A percentile compares a stretch with the other conserved stretches of the same genome.
These are phyloP conservation scores for Leccinum olivaceopallidum DNA, from an alignment of 768 basidiomycete species.

Conservation along the genomic window DNA sequence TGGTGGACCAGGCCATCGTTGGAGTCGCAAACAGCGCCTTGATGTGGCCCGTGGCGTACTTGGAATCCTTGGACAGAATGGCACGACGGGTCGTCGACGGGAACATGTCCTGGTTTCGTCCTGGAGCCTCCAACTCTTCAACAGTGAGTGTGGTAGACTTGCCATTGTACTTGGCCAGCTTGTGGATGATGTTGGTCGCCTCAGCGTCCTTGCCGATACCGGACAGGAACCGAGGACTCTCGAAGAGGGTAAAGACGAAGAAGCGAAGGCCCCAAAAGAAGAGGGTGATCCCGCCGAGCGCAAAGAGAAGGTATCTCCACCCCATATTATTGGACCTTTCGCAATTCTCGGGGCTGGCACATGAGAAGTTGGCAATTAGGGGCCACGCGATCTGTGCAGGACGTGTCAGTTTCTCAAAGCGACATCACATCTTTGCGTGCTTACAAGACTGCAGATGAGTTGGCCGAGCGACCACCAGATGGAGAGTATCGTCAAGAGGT, in stretches of 20 bases:
- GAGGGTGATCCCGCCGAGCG: constrained; percentile 52
- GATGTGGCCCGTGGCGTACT: constrained; percentile 45
- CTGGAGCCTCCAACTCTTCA: constrained; percentile 43
- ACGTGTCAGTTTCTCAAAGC: neutral
- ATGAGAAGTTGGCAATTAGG: constrained; percentile 55
- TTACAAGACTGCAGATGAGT: constrained; percentile 47
- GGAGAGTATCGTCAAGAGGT: constrained; percentile 55
- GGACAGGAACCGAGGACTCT: constrained; percentile 59
- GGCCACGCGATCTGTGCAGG: constrained; percentile 56
- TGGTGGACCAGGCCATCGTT: constrained; percentile 67
- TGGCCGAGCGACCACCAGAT: constrained; percentile 64
- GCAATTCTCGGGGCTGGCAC: constrained; percentile 37
- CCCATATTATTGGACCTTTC: constrained; percentile 55
- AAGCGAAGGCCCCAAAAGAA: constrained; percentile 54
- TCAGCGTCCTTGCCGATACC: constrained; percentile 53
- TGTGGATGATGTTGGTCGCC: constrained; percentile 48
- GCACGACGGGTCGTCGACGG: constrained; percentile 16
- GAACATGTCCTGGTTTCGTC: constrained; percentile 15
- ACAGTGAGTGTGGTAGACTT: constrained; percentile 41
- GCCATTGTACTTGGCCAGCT: constrained; percentile 53
- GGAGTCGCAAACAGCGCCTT: constrained; percentile 61
- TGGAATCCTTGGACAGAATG: constrained; percentile 43
- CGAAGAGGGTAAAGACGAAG: constrained; percentile 52
- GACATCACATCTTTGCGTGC: constrained; percentile 4
- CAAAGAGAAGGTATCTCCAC: constrained; percentile 60